Conservation (phyloP, 805 yeast species). For the Monosporozyma siamensis region DNA sequence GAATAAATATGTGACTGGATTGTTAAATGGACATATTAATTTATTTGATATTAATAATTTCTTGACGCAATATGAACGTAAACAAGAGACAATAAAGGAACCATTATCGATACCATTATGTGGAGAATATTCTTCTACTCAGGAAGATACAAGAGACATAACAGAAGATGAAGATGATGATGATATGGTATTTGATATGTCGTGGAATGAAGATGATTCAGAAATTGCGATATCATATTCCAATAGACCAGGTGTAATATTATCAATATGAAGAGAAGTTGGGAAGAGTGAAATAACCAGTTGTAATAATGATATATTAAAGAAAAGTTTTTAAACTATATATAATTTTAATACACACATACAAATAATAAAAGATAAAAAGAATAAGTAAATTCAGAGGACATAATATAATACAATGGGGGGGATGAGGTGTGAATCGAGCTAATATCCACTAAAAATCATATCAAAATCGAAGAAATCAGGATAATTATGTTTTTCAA, state of each 20-base stretch:
- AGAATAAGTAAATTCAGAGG: no score
- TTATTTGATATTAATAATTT: conserved; percentile 38
- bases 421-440: neutral
- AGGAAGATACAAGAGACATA: neutral
- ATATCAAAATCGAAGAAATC: conserved; percentile 10
- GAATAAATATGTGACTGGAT: conserved; percentile 51
- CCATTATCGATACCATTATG: conserved; percentile 2
- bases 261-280: conserved; percentile 11
- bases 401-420: neutral
- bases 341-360: neutral
- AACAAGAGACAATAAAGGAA: neutral
- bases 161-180: conserved; percentile 4
- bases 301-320: no score
- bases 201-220: conserved; percentile 29
- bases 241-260: conserved; percentile 21
- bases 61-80: conserved; percentile 1
- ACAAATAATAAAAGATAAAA: neutral
- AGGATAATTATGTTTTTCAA: conserved; percentile 37
- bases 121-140: conserved; percentile 16
- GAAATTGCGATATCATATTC: conserved; percentile 29
- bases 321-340: no score
- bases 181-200: conserved; percentile 26
- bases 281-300: no score
- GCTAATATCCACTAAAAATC: conserved; percentile 14
- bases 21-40: conserved; percentile 49